phyloP scores from a whole-genome alignment of 1,284 basidiomycete genomes.

The Trichosporon coremiiforme region DNA sequence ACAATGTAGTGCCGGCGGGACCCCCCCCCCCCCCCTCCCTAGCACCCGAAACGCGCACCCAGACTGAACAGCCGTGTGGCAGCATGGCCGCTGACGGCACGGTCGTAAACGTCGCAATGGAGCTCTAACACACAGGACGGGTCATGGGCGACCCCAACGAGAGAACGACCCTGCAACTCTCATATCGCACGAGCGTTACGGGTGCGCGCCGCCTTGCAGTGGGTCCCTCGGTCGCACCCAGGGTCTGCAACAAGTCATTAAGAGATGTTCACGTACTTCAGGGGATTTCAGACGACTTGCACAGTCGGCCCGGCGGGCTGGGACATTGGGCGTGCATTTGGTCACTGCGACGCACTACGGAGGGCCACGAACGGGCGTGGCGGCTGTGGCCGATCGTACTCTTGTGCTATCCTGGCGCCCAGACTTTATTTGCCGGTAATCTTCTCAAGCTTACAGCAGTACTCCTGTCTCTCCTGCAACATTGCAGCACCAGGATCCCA shows the following conservation, averaged over 20 bases:
- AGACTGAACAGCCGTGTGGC: no score
- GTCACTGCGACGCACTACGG: no score
- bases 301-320: no score
- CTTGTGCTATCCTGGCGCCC: background rate
- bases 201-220: background rate
- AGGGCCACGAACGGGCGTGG: background rate
- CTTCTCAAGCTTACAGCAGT: slow-evolving; percentile 3
- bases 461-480: background rate
- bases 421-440: background rate
- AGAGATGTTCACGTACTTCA: background rate
- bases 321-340: no score
- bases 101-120: background rate
- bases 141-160: background rate
- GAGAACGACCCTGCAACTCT: background rate
- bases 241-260: background rate
- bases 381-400: background rate
- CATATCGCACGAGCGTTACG: slow-evolving; percentile 2
- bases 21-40: no score
- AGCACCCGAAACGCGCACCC: background rate
- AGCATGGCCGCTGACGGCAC: background rate
- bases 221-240: background rate
- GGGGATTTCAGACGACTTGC: background rate
- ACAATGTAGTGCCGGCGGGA: background rate
- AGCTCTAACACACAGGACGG: background rate
- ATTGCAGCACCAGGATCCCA: slow-evolving; percentile 10